Evolutionary conservation across 768 basidiomycete species (phyloP), one percentile per base, ranked within the genome.

Genomic region (Boletus pseudo-olivaceus): DNA sequence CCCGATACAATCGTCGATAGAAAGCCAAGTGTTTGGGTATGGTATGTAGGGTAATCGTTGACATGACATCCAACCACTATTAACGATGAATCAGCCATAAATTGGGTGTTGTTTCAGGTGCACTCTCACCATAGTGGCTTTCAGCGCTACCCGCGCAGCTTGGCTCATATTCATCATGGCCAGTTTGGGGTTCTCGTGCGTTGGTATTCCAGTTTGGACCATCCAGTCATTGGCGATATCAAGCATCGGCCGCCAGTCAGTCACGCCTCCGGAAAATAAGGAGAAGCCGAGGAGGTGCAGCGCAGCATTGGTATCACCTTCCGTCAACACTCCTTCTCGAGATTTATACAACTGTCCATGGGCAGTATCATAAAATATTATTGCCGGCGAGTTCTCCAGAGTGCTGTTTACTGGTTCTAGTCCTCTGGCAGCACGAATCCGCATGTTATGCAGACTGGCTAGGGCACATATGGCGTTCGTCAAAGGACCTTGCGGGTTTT

Each of bases 51-150:
- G 83, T 84, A 49, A 89, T 67, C 59, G 83, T 83, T 48, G 88
- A 78, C 67, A 90, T 82, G 58, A 88, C 79, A 67, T 93, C 90
- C 49, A 88, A 73, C 84, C 87, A 91, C 90, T 92, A 64, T 56
- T 55, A 33, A 53, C 37, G 62, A 54, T 51, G 52, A 52, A 53
- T 68, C 53, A 67, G 53, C 35, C 4, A 49, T 46, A 17, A 44
- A 38, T 34, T 52, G 17, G 42, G n/a, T 26, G 17, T 27, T 14
- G n/a, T 29, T 17, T 34, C 37, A 45, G 29, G 4, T 46, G 26
- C 42, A 7, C 10, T 78, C 88, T 73, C 63, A 92, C 90, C 76
- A 91, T 78, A 7, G 82, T 85, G 37, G 80, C 78, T 69, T 90
- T 90, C 48, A 88, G 78, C 20, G 83, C 79, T 61, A 84, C 73